Evolutionary conservation across 2,329 filamentous ascomycete genomes (phyloP).

Genomic region (Penicillium sp.): DNA sequence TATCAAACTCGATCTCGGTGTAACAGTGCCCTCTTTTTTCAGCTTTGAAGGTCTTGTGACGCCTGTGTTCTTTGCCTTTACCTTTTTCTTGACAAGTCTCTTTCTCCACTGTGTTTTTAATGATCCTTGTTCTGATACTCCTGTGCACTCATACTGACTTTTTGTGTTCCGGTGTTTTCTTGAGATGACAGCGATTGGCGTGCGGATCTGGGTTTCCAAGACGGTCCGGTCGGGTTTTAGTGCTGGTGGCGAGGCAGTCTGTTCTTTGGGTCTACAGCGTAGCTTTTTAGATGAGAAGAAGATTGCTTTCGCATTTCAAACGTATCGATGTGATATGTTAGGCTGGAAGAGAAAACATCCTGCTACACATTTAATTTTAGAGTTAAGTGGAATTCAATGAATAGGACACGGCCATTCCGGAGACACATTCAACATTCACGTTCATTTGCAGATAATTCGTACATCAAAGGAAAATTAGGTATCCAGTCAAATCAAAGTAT

Average conservation of each 20-base stretch:
- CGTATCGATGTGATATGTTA: background rate
- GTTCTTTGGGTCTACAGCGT: slow-evolving; percentile 10
- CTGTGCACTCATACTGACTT: slow-evolving; percentile 17
- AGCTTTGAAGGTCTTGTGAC: background rate
- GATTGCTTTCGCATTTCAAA: slow-evolving; percentile 12
- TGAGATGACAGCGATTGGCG: slow-evolving; percentile 27
- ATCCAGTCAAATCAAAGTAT: background rate
- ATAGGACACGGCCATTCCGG: too few species aligned
- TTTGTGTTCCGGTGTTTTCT: slow-evolving; percentile 18
- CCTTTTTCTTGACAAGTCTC: slow-evolving; percentile 3
- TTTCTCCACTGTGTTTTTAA: slow-evolving; percentile 22
- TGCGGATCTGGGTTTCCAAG: slow-evolving; percentile 22
- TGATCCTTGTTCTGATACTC: slow-evolving; percentile 14
- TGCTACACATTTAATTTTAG: too few species aligned
- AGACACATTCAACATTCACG: background rate
- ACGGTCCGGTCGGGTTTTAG: slow-evolving; percentile 12
- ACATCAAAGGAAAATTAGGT: slow-evolving; percentile 4
- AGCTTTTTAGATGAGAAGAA: slow-evolving; percentile 15
- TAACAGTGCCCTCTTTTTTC: background rate
- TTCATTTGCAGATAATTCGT: slow-evolving; percentile 8
- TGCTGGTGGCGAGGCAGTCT: slow-evolving; percentile 15
- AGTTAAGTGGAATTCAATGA: too few species aligned
- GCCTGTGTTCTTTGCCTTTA: background rate
- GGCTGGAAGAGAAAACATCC: background rate
- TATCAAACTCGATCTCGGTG: background rate